Conservation (phyloP, 768 basidiomycete genomes). For the Naganishia vaughanmartiniae region DNA sequence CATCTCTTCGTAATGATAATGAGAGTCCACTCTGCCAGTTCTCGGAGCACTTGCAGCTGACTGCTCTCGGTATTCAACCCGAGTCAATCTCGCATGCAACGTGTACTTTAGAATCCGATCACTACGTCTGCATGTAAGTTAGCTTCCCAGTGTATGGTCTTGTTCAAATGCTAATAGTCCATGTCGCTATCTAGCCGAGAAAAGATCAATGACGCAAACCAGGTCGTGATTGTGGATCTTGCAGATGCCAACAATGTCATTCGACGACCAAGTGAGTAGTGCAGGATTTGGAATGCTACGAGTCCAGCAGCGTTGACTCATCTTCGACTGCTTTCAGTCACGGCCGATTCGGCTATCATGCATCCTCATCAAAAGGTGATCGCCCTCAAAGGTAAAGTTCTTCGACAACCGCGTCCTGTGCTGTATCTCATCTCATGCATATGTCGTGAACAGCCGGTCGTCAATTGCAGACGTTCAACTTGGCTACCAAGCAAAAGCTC, state of each 20-base stretch:
- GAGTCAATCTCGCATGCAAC: constrained; percentile 97
- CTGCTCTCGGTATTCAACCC: constrained; percentile 91
- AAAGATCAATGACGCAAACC: constrained; percentile 89
- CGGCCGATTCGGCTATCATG: constrained; percentile 99
- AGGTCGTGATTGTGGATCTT: constrained; percentile 98
- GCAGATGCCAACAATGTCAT: constrained; percentile 91
- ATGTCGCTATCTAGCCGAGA: constrained; percentile 59
- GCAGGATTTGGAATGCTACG: not conserved
- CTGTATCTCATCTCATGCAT: constrained; percentile 5
- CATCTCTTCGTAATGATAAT: not conserved
- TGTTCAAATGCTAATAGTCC: not conserved
- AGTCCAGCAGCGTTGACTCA: not conserved
- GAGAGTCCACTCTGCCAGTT: constrained; percentile 38
- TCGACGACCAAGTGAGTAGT: constrained; percentile 48
- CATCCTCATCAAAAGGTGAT: constrained; percentile 94
- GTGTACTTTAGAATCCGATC: constrained; percentile 93
- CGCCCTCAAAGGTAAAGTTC: constrained; percentile 72
- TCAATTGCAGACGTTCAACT: constrained; percentile 95
- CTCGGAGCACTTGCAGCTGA: constrained; percentile 67
- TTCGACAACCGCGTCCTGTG: not conserved
- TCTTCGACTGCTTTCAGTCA: constrained; percentile 58
- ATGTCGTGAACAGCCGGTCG: constrained; percentile 65
- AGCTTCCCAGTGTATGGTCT: not conserved
- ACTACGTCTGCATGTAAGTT: constrained; percentile 80
- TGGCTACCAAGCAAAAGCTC: constrained; percentile 95